phyloP scores from a whole-genome alignment of 202 grass and related monocot genomes.

The Schoenoplectus triqueter region DNA sequence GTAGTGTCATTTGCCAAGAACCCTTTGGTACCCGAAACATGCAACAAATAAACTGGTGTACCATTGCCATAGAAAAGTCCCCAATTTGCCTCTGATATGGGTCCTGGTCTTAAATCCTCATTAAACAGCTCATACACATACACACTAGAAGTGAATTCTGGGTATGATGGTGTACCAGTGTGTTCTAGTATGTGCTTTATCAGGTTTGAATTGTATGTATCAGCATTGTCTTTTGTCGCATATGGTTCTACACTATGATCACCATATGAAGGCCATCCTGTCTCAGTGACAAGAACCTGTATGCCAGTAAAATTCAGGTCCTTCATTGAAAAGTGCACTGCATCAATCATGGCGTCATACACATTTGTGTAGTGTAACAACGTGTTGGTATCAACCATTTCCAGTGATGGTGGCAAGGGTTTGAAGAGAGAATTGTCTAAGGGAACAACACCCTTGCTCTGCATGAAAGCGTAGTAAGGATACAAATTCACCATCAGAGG shows the following conservation, averaged over 20 bases:
- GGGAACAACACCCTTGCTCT: constrained; percentile 70
- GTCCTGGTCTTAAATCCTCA: constrained; percentile 82
- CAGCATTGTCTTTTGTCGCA: constrained; percentile 73
- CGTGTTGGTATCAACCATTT: constrained; percentile 96
- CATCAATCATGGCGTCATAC: constrained; percentile 94
- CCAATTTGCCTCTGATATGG: constrained; percentile 84
- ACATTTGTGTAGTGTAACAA: constrained; percentile 97
- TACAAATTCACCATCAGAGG: constrained; percentile 96
- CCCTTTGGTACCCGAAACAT: constrained; percentile 59
- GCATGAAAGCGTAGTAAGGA: constrained; percentile 93
- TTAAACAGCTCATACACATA: constrained; percentile 98
- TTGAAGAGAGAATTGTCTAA: constrained; percentile 89
- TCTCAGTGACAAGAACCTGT: constrained; percentile 71
- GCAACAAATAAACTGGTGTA: constrained; percentile 83
- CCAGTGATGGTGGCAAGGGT: constrained; percentile 66
- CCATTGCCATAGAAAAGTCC: constrained; percentile 92
- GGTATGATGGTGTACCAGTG: constrained; percentile 76
- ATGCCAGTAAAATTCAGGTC: constrained; percentile 61
- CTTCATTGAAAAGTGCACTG: constrained; percentile 67
- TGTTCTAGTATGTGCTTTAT: constrained; percentile 79
- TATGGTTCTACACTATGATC: constrained; percentile 68
- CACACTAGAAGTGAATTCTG: constrained; percentile 59
- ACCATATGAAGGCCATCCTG: constrained; percentile 89
- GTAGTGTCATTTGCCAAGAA: constrained; percentile 89
- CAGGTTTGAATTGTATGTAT: constrained; percentile 83